Evolutionary conservation across 257 asterid genomes (phyloP).

Genomic region (Lantana camara): DNA sequence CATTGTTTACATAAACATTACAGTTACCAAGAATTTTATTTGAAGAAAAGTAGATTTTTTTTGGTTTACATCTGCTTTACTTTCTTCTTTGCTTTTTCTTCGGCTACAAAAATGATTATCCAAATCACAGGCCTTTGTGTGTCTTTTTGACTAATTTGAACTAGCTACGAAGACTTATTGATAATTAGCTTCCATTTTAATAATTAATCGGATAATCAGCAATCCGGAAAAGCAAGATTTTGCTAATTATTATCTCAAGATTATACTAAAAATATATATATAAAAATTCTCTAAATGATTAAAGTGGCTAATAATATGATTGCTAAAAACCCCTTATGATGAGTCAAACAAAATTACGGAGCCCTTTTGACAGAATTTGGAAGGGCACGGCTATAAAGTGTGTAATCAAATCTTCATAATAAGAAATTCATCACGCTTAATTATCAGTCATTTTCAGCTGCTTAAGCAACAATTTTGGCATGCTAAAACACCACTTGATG

Average conservation of each 20-base stretch:
- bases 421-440: constrained; percentile 12
- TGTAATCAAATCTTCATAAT: constrained; percentile 28
- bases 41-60: not conserved
- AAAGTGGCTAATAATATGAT: constrained; percentile 31
- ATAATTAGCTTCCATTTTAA: constrained; percentile 10
- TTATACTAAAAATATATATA: not conserved
- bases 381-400: constrained; percentile 23
- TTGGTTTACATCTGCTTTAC: not conserved
- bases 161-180: constrained; percentile 4
- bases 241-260: constrained; percentile 23
- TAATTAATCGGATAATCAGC: constrained; percentile 29
- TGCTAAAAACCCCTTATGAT: constrained; percentile 24
- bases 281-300: constrained; percentile 36
- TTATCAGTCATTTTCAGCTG: constrained; percentile 3
- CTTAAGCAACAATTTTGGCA: constrained; percentile 10
- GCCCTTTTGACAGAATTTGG: constrained; percentile 10
- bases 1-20: not conserved
- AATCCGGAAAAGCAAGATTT: constrained; percentile 39
- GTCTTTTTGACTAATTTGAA: not conserved
- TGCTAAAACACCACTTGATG: constrained; percentile 21
- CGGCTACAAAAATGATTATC: not conserved
- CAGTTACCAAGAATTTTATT: not conserved
- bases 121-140: not conserved
- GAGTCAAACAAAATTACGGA: constrained; percentile 37
- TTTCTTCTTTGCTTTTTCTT: not conserved